Percentiles rank a stretch among this genome's conserved stretches.
Conservation (phyloP, 768 basidiomycete genomes). For the Tulasnella sp. region DNA sequence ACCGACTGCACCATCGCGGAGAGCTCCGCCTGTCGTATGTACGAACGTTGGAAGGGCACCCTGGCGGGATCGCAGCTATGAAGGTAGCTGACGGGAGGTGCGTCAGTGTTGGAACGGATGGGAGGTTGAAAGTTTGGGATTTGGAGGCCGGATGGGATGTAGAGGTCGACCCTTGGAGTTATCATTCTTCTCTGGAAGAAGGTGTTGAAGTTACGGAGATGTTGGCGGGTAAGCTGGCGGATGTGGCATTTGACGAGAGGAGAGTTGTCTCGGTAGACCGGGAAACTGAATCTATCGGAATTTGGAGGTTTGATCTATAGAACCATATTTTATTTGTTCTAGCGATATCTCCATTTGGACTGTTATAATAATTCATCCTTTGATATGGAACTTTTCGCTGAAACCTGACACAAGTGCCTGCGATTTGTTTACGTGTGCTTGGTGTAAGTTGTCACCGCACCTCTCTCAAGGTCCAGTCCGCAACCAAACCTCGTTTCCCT, state of each 20-base stretch:
- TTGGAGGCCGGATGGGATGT: slow-evolving; percentile 55
- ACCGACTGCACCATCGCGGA: slow-evolving; percentile 65
- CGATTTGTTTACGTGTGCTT: not conserved
- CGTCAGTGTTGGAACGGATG: slow-evolving; percentile 66
- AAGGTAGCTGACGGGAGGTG: slow-evolving; percentile 79
- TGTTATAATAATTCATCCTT: not conserved
- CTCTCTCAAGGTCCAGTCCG: not conserved
- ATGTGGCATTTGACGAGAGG: slow-evolving; percentile 26
- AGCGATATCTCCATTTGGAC: not conserved
- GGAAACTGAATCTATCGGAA: not conserved
- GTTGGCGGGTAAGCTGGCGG: not conserved
- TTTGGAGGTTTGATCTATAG: slow-evolving; percentile 28
- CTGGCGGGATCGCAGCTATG: slow-evolving; percentile 61
- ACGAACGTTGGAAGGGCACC: slow-evolving; percentile 66
- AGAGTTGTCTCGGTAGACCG: not conserved
- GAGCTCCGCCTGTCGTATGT: slow-evolving; percentile 56
- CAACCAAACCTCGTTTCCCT: not conserved
- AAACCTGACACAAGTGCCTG: not conserved
- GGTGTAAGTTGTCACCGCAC: not conserved
- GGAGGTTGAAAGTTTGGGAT: slow-evolving; percentile 84
- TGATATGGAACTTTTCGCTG: not conserved
- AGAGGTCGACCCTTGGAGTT: not conserved
- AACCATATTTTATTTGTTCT: not conserved
- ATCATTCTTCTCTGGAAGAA: not conserved
- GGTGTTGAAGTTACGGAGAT: not conserved